phyloP scores from a whole-genome alignment of 2,329 filamentous ascomycete species.

The Fusarium virguliforme region DNA sequence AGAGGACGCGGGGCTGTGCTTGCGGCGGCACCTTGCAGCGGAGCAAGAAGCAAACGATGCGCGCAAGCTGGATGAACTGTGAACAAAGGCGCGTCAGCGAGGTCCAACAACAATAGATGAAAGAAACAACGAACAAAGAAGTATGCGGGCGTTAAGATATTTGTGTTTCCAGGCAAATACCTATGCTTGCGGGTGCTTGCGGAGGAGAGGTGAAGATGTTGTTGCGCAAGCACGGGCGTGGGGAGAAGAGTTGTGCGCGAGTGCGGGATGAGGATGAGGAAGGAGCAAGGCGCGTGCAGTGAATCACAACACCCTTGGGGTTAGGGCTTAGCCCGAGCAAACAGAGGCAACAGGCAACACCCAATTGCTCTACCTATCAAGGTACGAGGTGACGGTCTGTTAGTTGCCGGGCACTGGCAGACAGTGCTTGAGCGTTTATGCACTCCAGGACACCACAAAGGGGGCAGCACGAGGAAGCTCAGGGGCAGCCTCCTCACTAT shows the following conservation, averaged over 20 bases:
- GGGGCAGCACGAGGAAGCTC: too few species aligned
- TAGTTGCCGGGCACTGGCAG: not conserved
- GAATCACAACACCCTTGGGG: not conserved
- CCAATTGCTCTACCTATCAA: not conserved
- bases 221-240: not conserved
- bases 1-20: slow-evolving; percentile 1
- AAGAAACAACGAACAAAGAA: not conserved
- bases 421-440: not conserved
- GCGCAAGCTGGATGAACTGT: not conserved
- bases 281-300: not conserved
- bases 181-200: not conserved
- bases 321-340: not conserved
- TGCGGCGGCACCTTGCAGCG: slow-evolving; percentile 5
- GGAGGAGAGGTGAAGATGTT: not conserved
- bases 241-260: not conserved
- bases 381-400: not conserved
- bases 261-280: not conserved
- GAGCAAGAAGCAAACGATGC: slow-evolving; percentile 12
- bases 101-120: not conserved
- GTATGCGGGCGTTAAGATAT: not conserved
- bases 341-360: too few species aligned
- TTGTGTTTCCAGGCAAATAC: not conserved
- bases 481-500: too few species aligned
- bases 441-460: too few species aligned
- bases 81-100: not conserved